These are phyloP conservation scores for Phytophthora pisi DNA, from an alignment of 352 stramenopile genomes.

Conservation along the genomic window DNA sequence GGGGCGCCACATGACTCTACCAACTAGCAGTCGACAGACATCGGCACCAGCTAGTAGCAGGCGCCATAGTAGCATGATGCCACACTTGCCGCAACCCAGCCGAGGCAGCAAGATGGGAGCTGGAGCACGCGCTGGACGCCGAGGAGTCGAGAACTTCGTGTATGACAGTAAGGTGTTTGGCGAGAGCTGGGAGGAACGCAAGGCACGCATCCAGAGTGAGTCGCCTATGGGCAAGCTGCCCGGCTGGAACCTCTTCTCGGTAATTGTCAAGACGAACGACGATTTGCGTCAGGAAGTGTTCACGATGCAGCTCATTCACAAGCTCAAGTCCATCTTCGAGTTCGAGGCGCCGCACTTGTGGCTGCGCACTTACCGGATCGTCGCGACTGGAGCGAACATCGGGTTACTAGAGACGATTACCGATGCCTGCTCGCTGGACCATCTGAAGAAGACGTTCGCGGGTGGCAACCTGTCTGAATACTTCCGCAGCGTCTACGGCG, in stretches of 20 bases:
- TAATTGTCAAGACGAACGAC: conserved; percentile 99
- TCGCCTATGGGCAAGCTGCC: conserved; percentile 77
- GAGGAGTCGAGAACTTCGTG: conserved; percentile 68
- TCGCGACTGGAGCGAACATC: conserved; percentile 93
- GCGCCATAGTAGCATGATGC: conserved; percentile 25
- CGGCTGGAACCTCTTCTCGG: conserved; percentile 91
- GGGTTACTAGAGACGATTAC: conserved; percentile 96
- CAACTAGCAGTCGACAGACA: conserved; percentile 19
- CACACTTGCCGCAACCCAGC: conserved; percentile 34
- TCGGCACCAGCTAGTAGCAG: conserved; percentile 15
- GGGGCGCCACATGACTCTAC: conserved; percentile 25
- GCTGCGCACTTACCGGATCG: conserved; percentile 95
- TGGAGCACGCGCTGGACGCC: conserved; percentile 28
- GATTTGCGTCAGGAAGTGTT: conserved; percentile 98
- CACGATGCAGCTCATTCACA: conserved; percentile 96
- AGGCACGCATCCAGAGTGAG: conserved; percentile 66
- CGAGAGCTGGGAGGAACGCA: conserved; percentile 70
- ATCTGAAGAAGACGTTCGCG: conserved; percentile 94
- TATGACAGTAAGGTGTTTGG: conserved; percentile 84
- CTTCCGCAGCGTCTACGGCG: conserved; percentile 77
- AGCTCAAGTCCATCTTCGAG: conserved; percentile 95
- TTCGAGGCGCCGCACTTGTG: conserved; percentile 91
- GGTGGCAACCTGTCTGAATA: conserved; percentile 90
- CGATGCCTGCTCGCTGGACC: conserved; percentile 96
- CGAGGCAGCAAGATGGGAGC: conserved; percentile 34